phyloP scores from a whole-genome alignment of 148 eudicot genomes.

The Cornus controversa region DNA sequence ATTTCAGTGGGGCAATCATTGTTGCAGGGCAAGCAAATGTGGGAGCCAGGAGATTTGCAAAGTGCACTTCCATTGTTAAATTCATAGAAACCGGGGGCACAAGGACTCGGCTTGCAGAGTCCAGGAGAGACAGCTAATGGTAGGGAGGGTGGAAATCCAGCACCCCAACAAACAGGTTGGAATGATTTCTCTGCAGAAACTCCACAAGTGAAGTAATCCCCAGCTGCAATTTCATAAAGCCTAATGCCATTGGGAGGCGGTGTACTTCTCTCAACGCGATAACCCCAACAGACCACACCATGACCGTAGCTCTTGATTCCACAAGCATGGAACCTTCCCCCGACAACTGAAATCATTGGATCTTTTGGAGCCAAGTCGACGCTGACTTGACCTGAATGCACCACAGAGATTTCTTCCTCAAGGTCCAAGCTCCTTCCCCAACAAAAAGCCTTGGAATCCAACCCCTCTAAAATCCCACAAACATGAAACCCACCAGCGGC shows the following conservation, averaged over 20 bases:
- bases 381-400: constrained; percentile 34
- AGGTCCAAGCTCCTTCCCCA: constrained; percentile 75
- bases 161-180: constrained; percentile 78
- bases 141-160: constrained; percentile 59
- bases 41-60: constrained; percentile 53
- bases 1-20: constrained; percentile 59
- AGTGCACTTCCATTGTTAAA: constrained; percentile 42
- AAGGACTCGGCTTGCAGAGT: constrained; percentile 48
- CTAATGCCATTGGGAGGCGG: constrained; percentile 49
- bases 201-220: constrained; percentile 95
- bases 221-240: constrained; percentile 66
- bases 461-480: constrained; percentile 78
- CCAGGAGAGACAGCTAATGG: constrained; percentile 75
- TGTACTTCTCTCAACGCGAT: constrained; percentile 42
- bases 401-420: constrained; percentile 44
- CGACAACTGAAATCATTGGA: constrained; percentile 69
- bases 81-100: constrained; percentile 50
- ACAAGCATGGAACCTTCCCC: constrained; percentile 87
- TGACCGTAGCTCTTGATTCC: constrained; percentile 64
- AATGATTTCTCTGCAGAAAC: constrained; percentile 47
- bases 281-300: constrained; percentile 83
- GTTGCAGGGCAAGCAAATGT: constrained; percentile 69
- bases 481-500: constrained; percentile 93
- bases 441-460: constrained; percentile 52
- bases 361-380: constrained; percentile 58